These are phyloP conservation scores for Blastobotrys attinorum DNA, from an alignment of 805 yeast species.

Conservation along the genomic window DNA sequence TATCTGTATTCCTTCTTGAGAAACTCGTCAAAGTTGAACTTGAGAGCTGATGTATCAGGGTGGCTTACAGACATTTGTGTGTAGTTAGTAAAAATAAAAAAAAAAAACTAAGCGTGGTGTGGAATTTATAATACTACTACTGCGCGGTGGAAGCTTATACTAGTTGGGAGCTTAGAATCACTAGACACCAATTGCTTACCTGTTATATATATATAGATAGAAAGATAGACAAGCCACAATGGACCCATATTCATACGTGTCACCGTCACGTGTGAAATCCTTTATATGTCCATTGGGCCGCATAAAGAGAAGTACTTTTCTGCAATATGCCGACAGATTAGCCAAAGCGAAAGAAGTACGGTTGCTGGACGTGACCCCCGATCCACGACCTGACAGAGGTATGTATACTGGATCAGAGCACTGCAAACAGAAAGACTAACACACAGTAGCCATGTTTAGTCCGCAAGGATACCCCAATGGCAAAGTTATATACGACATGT, in stretches of 20 bases:
- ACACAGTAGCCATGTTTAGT: constrained; percentile 44
- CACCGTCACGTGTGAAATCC: constrained; percentile 60
- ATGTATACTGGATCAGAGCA: constrained; percentile 3
- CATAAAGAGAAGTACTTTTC: constrained; percentile 37
- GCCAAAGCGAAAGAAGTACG: constrained; percentile 53
- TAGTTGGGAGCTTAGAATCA: constrained; percentile 1
- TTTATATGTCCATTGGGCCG: constrained; percentile 61
- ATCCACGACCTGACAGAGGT: constrained; percentile 36
- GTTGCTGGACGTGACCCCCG: constrained; percentile 67
- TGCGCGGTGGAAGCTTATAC: background rate
- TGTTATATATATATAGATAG: too few relatives aligned
- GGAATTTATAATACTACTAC: background rate
- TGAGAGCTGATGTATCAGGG: constrained; percentile 34
- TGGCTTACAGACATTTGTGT: constrained; percentile 18
- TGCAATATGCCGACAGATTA: constrained; percentile 37
- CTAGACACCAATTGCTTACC: too few relatives aligned
- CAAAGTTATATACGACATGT: constrained; percentile 51
- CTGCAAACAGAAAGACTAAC: background rate
- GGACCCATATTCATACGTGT: constrained; percentile 36
- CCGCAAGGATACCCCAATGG: constrained; percentile 86
- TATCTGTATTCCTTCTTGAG: constrained; percentile 71
- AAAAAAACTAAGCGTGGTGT: background rate
- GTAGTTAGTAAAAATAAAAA: background rate
- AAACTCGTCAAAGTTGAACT: constrained; percentile 73
- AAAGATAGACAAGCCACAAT: too few relatives aligned